These are phyloP conservation scores for Alliaria petiolata DNA, from an alignment of 345 rosid genomes.

Conservation along the genomic window DNA sequence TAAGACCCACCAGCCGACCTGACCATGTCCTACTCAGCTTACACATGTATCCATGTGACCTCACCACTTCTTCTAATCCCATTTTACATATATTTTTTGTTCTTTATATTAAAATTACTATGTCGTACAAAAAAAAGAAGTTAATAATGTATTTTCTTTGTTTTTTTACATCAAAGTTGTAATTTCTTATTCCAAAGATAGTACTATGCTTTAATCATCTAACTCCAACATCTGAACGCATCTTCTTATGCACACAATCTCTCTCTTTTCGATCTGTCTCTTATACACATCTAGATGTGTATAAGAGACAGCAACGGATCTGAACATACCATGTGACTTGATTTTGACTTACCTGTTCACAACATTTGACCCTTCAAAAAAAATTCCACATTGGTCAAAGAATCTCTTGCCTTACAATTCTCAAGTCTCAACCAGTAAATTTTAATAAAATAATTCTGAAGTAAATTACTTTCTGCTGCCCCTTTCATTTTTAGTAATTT, in stretches of 20 bases:
- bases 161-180: not conserved
- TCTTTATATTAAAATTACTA: not conserved
- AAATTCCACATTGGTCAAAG: not conserved
- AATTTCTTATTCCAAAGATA: constrained; percentile 5
- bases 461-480: constrained; percentile 4
- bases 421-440: constrained; percentile 5
- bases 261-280: not conserved
- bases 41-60: constrained; percentile 37
- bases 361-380: constrained; percentile 17
- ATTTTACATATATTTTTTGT: not conserved
- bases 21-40: constrained; percentile 33
- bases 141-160: not conserved
- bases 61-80: constrained; percentile 17
- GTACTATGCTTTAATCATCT: not conserved
- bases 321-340: constrained; percentile 12
- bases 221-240: constrained; percentile 10
- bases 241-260: not conserved
- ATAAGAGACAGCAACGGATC: too few relatives aligned
- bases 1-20: constrained; percentile 27
- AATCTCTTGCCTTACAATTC: constrained; percentile 1
- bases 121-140: not conserved
- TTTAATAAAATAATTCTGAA: not conserved
- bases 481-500: constrained; percentile 21
- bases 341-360: constrained; percentile 12
- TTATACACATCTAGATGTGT: too few relatives aligned